Base-by-base conservation (phyloP, 2,329 filamentous ascomycete genomes). In the Trichoderma brevicompactum region DNA sequence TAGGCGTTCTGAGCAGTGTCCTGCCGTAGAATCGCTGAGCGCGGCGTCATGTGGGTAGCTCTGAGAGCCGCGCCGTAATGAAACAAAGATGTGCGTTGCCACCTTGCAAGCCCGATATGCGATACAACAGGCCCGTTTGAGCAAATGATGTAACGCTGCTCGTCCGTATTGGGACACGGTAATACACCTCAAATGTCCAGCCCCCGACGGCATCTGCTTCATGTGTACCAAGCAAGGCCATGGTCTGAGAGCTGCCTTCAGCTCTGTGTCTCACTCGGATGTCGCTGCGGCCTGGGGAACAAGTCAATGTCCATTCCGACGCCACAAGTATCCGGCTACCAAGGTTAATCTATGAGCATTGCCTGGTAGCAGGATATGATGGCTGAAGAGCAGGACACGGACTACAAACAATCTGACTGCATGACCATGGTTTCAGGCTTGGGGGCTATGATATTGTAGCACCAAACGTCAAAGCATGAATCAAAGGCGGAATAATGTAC, bases 131-230 rank as follows among this genome's bases (percentile, higher is more conserved):
- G 28, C 60, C 60, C 17, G 13, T 63, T 54, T 54, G 28, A 53
- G 49, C 60, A 46, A 43, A 44, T 38, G 49, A 53, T 63, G 60
- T 19, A 36, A 63, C 60, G 12, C 49, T 63, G 38, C 40, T 54
- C 49, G 19, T 54, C 60, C 60, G 38, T n/a, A 32, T 63, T 53
- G 49, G 60, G 59, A 41, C 23, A 19, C 13, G 13, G 17, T 19
- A 38, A 34, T 19, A 41, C 48, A n/a, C 23, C 7, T 34, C 28
- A 34, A 41, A 54, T 54, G 19, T 10, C n/a, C 36, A 36, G 52
- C 10, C 52, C 50, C 9, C 17, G 52, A 40, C 36, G 17, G 17
- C 32, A 23, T 41, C 28, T 15, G 23, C 48, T 28, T 32, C 23
- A 2, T n/a, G 10, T 41, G 10, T 41, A 2, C 10, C 40, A 13